A percentile compares a stretch with the other conserved stretches of the same genome.
Conservation (phyloP, 345 rosid species). For the Populus deltoides region DNA sequence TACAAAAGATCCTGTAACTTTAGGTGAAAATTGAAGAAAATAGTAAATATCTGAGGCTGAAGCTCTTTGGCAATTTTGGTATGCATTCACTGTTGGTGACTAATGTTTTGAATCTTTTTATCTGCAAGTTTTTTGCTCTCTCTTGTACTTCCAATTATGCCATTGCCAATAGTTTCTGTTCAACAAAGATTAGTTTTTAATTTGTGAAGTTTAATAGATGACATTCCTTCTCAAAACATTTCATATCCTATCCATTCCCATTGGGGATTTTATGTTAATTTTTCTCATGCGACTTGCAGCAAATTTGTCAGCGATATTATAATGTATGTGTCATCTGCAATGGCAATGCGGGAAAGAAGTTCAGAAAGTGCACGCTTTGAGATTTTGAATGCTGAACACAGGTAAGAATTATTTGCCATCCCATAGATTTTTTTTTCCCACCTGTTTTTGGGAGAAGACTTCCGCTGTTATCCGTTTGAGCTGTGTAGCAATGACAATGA, state of each 20-base stretch:
- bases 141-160: no score
- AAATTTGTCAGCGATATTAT: constrained; percentile 79
- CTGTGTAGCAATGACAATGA: not conserved
- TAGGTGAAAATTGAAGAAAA: no score
- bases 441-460: not conserved
- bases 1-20: no score
- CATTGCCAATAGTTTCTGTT: no score
- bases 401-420: constrained; percentile 39
- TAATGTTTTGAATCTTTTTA: not conserved
- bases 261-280: constrained; percentile 16
- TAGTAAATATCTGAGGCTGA: no score
- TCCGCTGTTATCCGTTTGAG: not conserved
- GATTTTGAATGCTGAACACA: constrained; percentile 67
- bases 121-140: not conserved
- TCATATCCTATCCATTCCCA: not conserved
- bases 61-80: no score
- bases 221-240: not conserved
- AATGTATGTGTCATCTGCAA: constrained; percentile 82
- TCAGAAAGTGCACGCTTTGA: constrained; percentile 96
- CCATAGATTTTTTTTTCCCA: not conserved
- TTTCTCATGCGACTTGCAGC: constrained; percentile 49
- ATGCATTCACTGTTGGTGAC: not conserved
- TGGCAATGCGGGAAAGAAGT: constrained; percentile 88
- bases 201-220: not conserved
- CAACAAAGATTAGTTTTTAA: not conserved